Evolutionary conservation across 495 filamentous ascomycete genomes (phyloP).

Genomic region (Elasticomyces elasticus): DNA sequence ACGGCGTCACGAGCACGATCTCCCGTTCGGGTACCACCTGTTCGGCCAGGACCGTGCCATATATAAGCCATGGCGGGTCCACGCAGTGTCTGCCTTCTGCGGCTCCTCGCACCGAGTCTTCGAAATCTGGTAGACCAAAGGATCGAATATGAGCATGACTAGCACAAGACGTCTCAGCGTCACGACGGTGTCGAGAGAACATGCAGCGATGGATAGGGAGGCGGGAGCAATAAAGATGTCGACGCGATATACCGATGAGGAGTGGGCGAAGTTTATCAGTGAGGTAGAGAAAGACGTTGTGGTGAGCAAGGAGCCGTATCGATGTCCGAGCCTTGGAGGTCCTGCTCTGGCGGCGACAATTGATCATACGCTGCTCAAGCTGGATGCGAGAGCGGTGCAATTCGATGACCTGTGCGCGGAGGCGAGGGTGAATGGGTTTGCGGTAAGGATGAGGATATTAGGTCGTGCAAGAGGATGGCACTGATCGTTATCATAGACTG

Average conservation of each 20-base stretch:
- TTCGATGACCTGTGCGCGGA: conserved; percentile 56
- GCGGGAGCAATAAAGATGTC: not conserved
- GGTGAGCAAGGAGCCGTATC: conserved; percentile 8
- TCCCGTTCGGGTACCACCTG: too few species aligned
- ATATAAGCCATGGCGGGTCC: too few species aligned
- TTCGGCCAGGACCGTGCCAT: too few species aligned
- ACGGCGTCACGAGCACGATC: too few species aligned
- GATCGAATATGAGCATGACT: too few species aligned
- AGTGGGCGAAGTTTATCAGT: conserved; percentile 27
- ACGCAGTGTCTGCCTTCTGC: too few species aligned
- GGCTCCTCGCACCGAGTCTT: too few species aligned
- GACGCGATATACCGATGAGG: conserved; percentile 29
- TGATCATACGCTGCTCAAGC: conserved; percentile 57
- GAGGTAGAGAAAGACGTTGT: conserved; percentile 18
- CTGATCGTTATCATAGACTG: conserved; percentile 31
- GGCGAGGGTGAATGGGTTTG: conserved; percentile 49
- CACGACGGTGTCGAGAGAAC: too few species aligned
- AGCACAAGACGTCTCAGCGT: too few species aligned
- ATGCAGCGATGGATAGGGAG: too few species aligned
- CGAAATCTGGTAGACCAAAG: too few species aligned
- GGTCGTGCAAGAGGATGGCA: not conserved
- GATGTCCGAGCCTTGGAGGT: not conserved
- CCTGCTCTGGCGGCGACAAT: conserved; percentile 34
- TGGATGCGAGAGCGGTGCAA: conserved; percentile 42
- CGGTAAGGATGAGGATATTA: conserved; percentile 30